Evolutionary conservation across 208 protist genomes (phyloP).

Genomic region (Crithidia brevicula): DNA sequence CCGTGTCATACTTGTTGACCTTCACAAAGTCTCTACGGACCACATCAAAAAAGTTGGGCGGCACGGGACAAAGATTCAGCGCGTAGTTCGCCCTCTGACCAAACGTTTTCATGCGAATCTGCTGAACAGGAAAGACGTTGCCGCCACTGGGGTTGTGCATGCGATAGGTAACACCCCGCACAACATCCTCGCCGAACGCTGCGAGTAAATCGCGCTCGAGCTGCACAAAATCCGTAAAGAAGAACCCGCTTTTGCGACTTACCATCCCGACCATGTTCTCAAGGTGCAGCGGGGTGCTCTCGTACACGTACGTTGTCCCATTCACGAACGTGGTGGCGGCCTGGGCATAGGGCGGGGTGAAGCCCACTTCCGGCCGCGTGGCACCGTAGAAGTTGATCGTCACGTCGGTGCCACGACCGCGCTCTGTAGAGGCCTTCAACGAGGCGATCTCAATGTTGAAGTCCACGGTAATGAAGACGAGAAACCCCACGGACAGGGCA

Average conservation of each 20-base stretch:
- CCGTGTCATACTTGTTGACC: slow-evolving; percentile 28
- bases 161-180: slow-evolving; percentile 22
- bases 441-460: slow-evolving; percentile 78
- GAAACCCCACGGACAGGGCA: slow-evolving; percentile 87
- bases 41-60: slow-evolving; percentile 65
- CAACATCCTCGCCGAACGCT: not conserved
- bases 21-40: slow-evolving; percentile 33
- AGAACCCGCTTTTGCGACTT: not conserved
- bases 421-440: slow-evolving; percentile 30
- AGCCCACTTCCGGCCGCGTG: not conserved
- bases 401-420: slow-evolving; percentile 26
- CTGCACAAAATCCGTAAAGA: slow-evolving; percentile 15
- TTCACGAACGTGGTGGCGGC: not conserved
- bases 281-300: not conserved
- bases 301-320: slow-evolving; percentile 16
- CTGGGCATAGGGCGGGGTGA: slow-evolving; percentile 5
- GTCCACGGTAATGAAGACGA: slow-evolving; percentile 92
- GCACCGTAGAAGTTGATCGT: not conserved
- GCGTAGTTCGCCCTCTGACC: slow-evolving; percentile 26
- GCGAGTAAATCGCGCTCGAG: slow-evolving; percentile 15
- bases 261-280: slow-evolving; percentile 13
- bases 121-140: slow-evolving; percentile 4
- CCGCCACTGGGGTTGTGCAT: not conserved
- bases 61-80: slow-evolving; percentile 27
- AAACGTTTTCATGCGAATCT: slow-evolving; percentile 27